phyloP scores from a whole-genome alignment of 768 basidiomycete genomes.

The Gloeophyllum trabeum region DNA sequence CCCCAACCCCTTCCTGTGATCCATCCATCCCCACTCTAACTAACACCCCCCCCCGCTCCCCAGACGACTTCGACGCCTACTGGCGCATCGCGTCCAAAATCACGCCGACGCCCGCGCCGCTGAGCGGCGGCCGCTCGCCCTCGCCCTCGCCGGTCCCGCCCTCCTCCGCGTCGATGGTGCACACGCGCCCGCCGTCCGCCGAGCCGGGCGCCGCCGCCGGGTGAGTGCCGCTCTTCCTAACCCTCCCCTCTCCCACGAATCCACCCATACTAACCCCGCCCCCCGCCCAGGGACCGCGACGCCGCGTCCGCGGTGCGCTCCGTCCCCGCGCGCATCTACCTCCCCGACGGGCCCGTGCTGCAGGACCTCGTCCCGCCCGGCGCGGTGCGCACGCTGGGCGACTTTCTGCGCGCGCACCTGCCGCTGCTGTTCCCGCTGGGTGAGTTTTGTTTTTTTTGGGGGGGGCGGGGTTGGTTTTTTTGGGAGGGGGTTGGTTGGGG shows the following conservation, averaged over 20 bases:
- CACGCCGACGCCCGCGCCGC: conserved; percentile 67
- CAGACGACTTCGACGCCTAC: conserved; percentile 94
- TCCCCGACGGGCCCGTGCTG: conserved; percentile 83
- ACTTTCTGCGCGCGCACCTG: conserved; percentile 60
- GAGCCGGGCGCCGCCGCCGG: conserved; percentile 32
- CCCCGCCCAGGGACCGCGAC: conserved; percentile 48
- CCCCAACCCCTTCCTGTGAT: neutral
- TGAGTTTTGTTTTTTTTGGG: neutral
- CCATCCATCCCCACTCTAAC: conserved; percentile 2
- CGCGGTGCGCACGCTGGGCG: conserved; percentile 58
- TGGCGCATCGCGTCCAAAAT: conserved; percentile 93
- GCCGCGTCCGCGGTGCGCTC: conserved; percentile 82
- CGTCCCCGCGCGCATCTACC: conserved; percentile 81
- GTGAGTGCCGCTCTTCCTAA: too few species aligned
- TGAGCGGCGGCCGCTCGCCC: conserved; percentile 43
- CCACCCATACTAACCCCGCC: too few species aligned
- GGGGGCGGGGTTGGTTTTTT: neutral
- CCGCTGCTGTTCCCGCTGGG: conserved; percentile 67
- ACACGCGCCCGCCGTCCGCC: conserved; percentile 52
- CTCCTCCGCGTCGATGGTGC: conserved; percentile 44
- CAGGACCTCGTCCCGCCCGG: conserved; percentile 84
- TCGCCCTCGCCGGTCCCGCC: conserved; percentile 42
- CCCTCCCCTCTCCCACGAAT: too few species aligned
- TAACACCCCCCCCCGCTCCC: neutral
- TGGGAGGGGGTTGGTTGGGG: too few species aligned